These are phyloP conservation scores for Triticum urartu DNA, from an alignment of 176 grass and related monocot genomes.

Conservation along the genomic window DNA sequence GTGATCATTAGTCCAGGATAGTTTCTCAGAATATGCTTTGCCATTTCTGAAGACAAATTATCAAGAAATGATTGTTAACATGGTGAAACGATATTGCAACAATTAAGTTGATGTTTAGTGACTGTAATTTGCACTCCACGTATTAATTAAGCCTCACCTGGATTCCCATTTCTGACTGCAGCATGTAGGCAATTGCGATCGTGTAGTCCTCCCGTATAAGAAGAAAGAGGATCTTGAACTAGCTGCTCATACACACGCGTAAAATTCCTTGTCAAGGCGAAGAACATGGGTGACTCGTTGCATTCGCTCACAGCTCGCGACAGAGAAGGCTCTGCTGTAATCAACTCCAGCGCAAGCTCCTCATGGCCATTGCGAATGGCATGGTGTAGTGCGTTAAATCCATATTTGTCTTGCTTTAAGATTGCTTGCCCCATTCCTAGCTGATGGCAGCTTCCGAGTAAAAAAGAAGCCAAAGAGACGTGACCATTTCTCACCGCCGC, in stretches of 20 bases:
- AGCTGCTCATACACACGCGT: background rate
- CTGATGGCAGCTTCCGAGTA: background rate
- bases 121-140: background rate
- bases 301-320: background rate
- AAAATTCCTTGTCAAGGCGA: background rate
- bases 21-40: background rate
- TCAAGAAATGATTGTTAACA: too few species aligned
- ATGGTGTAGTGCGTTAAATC: slow-evolving; percentile 18
- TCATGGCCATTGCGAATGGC: background rate
- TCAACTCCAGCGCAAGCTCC: slow-evolving; percentile 5
- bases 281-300: slow-evolving; percentile 31
- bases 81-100: background rate
- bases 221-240: background rate
- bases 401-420: background rate
- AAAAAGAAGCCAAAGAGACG: background rate
- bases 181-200: background rate
- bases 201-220: background rate
- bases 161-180: background rate
- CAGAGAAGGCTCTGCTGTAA: background rate
- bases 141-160: background rate
- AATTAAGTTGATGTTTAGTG: background rate
- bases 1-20: background rate
- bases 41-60: too few species aligned
- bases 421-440: background rate
- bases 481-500: background rate